Conservation (phyloP, 2,329 filamentous ascomycete genomes). For the Ascochyta rabiei region DNA sequence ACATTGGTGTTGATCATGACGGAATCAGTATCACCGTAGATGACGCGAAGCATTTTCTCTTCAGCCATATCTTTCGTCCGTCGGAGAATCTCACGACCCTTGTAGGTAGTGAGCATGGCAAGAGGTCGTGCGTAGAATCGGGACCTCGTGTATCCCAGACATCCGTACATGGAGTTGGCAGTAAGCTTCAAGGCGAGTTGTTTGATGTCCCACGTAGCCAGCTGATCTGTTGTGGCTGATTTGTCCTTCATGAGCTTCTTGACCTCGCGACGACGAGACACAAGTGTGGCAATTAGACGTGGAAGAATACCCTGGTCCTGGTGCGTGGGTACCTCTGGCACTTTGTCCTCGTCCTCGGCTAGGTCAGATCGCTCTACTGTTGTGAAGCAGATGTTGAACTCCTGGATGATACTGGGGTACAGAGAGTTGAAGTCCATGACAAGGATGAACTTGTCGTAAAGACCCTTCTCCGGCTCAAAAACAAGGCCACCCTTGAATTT, state of each 20-base stretch:
- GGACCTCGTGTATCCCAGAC: constrained; percentile 94
- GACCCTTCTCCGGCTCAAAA: constrained; percentile 94
- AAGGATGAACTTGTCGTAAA: constrained; percentile 97
- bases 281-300: constrained; percentile 87
- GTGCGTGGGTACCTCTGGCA: constrained; percentile 82
- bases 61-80: constrained; percentile 97
- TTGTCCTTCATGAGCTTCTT: constrained; percentile 98
- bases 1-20: constrained; percentile 99
- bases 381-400: constrained; percentile 99
- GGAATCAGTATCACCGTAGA: constrained; percentile 98
- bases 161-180: constrained; percentile 99
- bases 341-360: constrained; percentile 80
- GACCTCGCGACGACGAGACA: constrained; percentile 85
- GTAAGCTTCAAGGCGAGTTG: constrained; percentile 96
- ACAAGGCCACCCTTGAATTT: constrained; percentile 99
- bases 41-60: constrained; percentile 87
- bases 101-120: constrained; percentile 94
- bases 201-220: constrained; percentile 97
- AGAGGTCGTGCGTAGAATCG: constrained; percentile 96
- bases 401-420: constrained; percentile 98
- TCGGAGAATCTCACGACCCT: constrained; percentile 94
- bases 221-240: constrained; percentile 79
- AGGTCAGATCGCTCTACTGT: constrained; percentile 81
- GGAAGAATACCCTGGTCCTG: constrained; percentile 86
- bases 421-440: constrained; percentile 99